Percentiles rank a stretch among this genome's conserved stretches.
These are phyloP conservation scores for Blakeslea trispora DNA, from an alignment of 371 early-diverging fungal genomes.

Conservation along the genomic window DNA sequence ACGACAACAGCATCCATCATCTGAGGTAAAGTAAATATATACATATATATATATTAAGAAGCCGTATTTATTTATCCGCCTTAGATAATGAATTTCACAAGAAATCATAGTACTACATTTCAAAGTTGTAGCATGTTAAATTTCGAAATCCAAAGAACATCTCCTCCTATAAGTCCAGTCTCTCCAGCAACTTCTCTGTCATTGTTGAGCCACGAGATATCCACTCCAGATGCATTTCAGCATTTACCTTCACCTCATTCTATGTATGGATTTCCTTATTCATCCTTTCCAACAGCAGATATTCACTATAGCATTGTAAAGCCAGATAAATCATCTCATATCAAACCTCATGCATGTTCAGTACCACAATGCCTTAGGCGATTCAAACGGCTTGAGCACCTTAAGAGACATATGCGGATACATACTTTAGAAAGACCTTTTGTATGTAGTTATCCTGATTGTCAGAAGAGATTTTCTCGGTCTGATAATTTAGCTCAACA, in stretches of 20 bases:
- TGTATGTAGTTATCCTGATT: slow-evolving; percentile 61
- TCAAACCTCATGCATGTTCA: slow-evolving; percentile 46
- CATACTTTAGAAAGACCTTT: slow-evolving; percentile 80
- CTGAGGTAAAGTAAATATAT: background rate
- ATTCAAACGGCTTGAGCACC: slow-evolving; percentile 84
- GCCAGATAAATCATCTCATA: background rate
- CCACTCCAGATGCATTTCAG: background rate
- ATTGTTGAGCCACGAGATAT: background rate
- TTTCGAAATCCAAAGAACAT: background rate
- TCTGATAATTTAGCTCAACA: slow-evolving; percentile 70
- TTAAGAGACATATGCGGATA: slow-evolving; percentile 83
- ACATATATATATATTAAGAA: background rate
- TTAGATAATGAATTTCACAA: background rate
- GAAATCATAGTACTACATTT: background rate
- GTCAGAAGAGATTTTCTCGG: slow-evolving; percentile 76
- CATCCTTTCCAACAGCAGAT: background rate
- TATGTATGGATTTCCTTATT: background rate
- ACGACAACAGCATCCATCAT: background rate
- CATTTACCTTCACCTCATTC: background rate
- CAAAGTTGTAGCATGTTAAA: background rate
- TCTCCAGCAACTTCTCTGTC: background rate
- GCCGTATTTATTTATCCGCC: background rate
- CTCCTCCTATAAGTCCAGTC: background rate
- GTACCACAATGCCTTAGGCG: slow-evolving; percentile 53
- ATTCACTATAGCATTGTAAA: background rate